Evolutionary conservation across 208 protist species (phyloP).

Genomic region (Tritrichomonas musculus): DNA sequence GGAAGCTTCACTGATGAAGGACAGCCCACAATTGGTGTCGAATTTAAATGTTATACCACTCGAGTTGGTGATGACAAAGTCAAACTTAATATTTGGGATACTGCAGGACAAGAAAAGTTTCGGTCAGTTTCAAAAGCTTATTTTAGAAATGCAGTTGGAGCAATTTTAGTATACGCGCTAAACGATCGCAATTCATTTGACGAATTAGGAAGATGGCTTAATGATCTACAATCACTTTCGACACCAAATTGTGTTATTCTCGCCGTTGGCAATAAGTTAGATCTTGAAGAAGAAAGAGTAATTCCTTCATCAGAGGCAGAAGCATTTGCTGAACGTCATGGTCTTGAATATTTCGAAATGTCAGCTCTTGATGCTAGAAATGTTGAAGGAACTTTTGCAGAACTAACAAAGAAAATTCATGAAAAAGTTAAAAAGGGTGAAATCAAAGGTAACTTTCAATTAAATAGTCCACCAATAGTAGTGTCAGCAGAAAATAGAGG

Average conservation of each 20-base stretch:
- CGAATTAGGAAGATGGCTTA: neutral
- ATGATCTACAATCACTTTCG: neutral
- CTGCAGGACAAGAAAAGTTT: constrained; percentile 5
- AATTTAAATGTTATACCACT: neutral
- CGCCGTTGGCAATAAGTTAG: neutral
- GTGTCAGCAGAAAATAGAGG: no score
- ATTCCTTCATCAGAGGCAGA: neutral
- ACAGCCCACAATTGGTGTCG: neutral
- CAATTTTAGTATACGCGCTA: neutral
- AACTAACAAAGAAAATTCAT: neutral
- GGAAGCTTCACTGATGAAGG: neutral
- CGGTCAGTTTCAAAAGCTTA: neutral
- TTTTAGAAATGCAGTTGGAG: constrained; percentile 9
- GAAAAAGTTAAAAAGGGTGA: neutral
- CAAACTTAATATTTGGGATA: neutral
- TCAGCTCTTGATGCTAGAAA: neutral
- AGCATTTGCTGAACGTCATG: neutral
- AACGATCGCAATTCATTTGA: neutral
- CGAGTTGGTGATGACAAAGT: neutral
- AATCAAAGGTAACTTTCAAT: neutral
- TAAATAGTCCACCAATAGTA: neutral
- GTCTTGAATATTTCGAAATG: constrained; percentile 9
- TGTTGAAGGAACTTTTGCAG: neutral
- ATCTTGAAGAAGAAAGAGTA: neutral
- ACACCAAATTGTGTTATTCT: neutral